Percentiles rank a stretch among this genome's conserved stretches.
Evolutionary conservation across 2,329 filamentous ascomycete genomes (phyloP).

Genomic region (Pseudocercospora vitis): DNA sequence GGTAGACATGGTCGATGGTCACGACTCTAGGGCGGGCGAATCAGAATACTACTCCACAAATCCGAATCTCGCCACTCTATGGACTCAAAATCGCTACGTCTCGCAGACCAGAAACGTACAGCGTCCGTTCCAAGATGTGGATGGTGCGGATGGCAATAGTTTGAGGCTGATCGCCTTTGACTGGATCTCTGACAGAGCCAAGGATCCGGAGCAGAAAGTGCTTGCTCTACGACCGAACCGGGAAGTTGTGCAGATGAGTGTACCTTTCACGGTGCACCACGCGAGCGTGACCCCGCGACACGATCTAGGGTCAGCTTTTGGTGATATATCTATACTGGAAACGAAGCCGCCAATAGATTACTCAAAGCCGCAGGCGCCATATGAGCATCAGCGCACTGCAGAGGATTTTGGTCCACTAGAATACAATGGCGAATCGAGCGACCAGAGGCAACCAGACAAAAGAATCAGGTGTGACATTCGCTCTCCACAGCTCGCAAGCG

Average conservation of each 20-base stretch:
- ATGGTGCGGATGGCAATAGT: conserved; percentile 47
- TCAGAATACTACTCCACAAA: conserved; percentile 30
- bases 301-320: conserved; percentile 39
- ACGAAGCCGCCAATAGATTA: conserved; percentile 16
- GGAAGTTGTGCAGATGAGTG: conserved; percentile 51
- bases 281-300: conserved; percentile 47
- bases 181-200: conserved; percentile 53
- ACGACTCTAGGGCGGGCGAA: conserved; percentile 17
- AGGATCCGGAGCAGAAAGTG: conserved; percentile 50
- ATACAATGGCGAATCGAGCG: conserved; percentile 22
- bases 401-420: conserved; percentile 32
- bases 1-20: conserved; percentile 34
- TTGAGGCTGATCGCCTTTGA: conserved; percentile 60
- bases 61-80: conserved; percentile 37
- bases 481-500: conserved; percentile 24
- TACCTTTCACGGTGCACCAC: conserved; percentile 44
- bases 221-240: conserved; percentile 56
- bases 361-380: conserved; percentile 17
- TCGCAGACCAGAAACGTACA: conserved; percentile 45
- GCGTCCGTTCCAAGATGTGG: conserved; percentile 49
- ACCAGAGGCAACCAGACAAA: conserved; percentile 9
- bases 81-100: conserved; percentile 48
- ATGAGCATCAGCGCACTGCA: conserved; percentile 21
- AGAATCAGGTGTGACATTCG: conserved; percentile 18
- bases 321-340: conserved; percentile 30